Evolutionary conservation across 495 filamentous ascomycete genomes (phyloP), one percentile per base, ranked within the genome.

Genomic region (Penicillium alfredii): DNA sequence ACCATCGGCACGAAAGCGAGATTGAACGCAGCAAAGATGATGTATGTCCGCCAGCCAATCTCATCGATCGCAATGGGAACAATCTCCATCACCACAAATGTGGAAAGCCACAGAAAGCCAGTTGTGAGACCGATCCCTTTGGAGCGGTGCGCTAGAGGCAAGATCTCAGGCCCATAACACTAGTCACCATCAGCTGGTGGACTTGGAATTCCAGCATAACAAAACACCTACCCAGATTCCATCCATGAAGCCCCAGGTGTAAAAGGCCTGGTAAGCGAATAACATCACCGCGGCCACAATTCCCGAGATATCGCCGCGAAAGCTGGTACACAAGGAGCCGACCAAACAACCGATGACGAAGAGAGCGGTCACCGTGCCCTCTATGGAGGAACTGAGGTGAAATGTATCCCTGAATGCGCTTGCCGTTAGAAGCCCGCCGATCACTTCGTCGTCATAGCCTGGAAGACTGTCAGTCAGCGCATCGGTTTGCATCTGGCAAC

Each of bases 21-120:
- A 25, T 69, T 66, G 11, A 64, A 44, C 6, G 45, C 60, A 8
- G 58, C 63, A 14, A 66, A 67, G 12, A 66, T 52, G 38, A 64
- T 54, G 29, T 64, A 64, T 2, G 60, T 66, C 11, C 58, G 39
- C 46, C 47, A 51, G 0, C 47, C 46, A 13, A 54, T 48, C 21
- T 51, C 54, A 2, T 25, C 29, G 17, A 51, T 40, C 6, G 45
- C 45, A 1, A 42, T 27, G 1, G 50, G 52, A 4, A 47, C 50
- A 21, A 56, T 40, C 22, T 56, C 53, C 21, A 54, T 44, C 0
- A 50, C 50, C 7, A 53, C 37, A 24, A 56, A 53, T n/a, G 42
- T 47, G 4, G 44, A 38, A 12, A 44, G 37, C 49, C 45, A 44
- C 21, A 51, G 34, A 22, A 46, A 40, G 14, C 32, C 43, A 3